Conservation (phyloP, 2,329 filamentous ascomycete species). For the Emmonsiellopsis sp. region DNA sequence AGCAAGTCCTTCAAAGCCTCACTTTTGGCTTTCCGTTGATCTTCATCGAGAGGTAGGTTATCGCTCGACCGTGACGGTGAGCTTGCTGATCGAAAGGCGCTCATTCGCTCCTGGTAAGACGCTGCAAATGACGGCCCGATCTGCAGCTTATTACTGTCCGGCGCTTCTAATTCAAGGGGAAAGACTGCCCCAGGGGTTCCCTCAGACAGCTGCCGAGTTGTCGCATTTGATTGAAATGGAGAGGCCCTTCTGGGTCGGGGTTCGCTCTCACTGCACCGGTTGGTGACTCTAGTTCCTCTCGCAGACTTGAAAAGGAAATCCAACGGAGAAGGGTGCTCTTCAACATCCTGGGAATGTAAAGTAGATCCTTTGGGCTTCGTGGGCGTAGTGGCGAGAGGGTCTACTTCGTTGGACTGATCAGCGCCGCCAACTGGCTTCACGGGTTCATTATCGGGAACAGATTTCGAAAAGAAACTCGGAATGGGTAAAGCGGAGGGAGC, state of each 20-base stretch:
- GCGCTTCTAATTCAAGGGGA: slow-evolving; percentile 58
- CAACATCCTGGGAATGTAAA: slow-evolving; percentile 24
- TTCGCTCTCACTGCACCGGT: slow-evolving; percentile 39
- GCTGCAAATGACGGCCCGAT: slow-evolving; percentile 62
- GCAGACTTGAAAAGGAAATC: slow-evolving; percentile 88
- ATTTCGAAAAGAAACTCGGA: slow-evolving; percentile 76
- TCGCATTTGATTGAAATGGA: slow-evolving; percentile 38
- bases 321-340: slow-evolving; percentile 60
- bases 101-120: slow-evolving; percentile 38
- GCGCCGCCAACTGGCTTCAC: slow-evolving; percentile 26
- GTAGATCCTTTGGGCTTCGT: slow-evolving; percentile 35
- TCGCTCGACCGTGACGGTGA: slow-evolving; percentile 21
- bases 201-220: slow-evolving; percentile 37
- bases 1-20: slow-evolving; percentile 38
- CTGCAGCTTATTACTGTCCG: slow-evolving; percentile 39
- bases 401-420: slow-evolving; percentile 27
- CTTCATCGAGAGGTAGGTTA: slow-evolving; percentile 23
- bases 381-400: slow-evolving; percentile 31
- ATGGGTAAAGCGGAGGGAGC: slow-evolving; percentile 84
- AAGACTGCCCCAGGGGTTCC: slow-evolving; percentile 51
- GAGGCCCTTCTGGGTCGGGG: slow-evolving; percentile 40
- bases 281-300: slow-evolving; percentile 52
- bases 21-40: slow-evolving; percentile 34
- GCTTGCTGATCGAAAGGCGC: slow-evolving; percentile 31
- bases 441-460: slow-evolving; percentile 49